A percentile compares a stretch with the other conserved stretches of the same genome.
Conservation (phyloP, 306 rosid species). For the Corylus heterophylla region DNA sequence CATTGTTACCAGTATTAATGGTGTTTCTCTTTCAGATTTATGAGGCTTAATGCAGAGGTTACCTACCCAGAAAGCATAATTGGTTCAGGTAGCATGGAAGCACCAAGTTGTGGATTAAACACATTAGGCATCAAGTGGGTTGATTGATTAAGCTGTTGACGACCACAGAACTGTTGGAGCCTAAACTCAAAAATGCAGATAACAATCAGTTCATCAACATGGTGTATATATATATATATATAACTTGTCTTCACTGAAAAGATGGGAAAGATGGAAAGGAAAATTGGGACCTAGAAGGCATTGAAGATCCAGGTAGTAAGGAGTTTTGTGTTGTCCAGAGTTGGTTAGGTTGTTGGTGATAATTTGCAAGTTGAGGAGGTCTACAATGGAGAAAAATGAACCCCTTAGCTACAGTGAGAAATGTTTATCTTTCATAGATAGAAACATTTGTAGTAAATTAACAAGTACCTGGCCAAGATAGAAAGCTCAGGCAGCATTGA, state of each 20-base stretch:
- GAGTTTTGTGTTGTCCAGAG: conserved; percentile 5
- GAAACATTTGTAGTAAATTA: not conserved
- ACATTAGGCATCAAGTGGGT: not conserved
- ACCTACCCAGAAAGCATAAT: conserved; percentile 3
- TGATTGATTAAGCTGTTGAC: not conserved
- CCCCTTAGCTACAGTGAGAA: not conserved
- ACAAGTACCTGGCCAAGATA: not conserved
- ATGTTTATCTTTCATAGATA: not conserved
- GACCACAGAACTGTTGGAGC: not conserved
- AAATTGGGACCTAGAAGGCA: conserved; percentile 11
- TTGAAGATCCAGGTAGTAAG: conserved; percentile 3
- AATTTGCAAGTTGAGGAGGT: not conserved
- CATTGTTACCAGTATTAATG: not conserved
- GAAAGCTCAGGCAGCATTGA: not conserved
- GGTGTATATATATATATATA: not conserved
- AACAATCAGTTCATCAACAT: not conserved
- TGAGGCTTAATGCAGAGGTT: not conserved
- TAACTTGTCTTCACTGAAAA: not conserved
- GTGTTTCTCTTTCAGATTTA: not conserved
- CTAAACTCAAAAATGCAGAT: not conserved
- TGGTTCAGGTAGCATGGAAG: not conserved
- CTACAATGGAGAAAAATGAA: not conserved
- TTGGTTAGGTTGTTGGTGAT: conserved; percentile 5
- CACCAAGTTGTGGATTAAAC: not conserved
- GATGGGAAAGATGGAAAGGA: not conserved